A percentile compares a stretch with the other conserved stretches of the same genome.
Evolutionary conservation across 805 yeast species (phyloP).

Genomic region (Saccharomycopsis sp.): DNA sequence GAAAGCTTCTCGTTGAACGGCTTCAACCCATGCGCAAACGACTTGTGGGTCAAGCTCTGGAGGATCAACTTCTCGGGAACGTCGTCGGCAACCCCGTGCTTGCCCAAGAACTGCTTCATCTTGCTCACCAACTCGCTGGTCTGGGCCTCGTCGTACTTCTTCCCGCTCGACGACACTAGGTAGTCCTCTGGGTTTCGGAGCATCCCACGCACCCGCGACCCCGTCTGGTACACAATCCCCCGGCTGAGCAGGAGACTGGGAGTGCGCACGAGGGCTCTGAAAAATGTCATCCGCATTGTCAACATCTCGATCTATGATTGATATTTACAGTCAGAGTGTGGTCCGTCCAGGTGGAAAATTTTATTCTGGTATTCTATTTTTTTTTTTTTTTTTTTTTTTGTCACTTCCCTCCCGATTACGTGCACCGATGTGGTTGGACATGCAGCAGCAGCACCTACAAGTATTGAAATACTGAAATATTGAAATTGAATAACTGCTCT

Average conservation of each 20-base stretch:
- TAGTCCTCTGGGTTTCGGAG: conserved; percentile 61
- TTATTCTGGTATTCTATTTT: no score
- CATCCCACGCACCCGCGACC: conserved; percentile 58
- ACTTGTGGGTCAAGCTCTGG: conserved; percentile 87
- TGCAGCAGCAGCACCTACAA: no score
- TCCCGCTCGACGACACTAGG: conserved; percentile 23
- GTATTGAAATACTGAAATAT: no score
- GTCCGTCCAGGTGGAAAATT: no score
- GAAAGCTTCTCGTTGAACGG: conserved; percentile 86
- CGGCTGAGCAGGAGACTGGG: conserved; percentile 1
- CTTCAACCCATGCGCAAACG: conserved; percentile 83
- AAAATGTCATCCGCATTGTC: not conserved
- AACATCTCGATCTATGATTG: no score
- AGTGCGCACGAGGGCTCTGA: not conserved
- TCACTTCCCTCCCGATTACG: no score
- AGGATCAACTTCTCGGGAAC: conserved; percentile 44
- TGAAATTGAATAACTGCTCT: no score
- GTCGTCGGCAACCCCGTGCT: conserved; percentile 15
- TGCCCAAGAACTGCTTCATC: conserved; percentile 41
- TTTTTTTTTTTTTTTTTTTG: no score
- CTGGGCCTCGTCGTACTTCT: conserved; percentile 39
- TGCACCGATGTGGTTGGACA: no score
- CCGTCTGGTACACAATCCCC: conserved; percentile 27
- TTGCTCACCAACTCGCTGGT: conserved; percentile 42
- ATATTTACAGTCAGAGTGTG: no score